These are phyloP conservation scores for Lotmaria passim DNA, from an alignment of 208 protist species.

Conservation along the genomic window DNA sequence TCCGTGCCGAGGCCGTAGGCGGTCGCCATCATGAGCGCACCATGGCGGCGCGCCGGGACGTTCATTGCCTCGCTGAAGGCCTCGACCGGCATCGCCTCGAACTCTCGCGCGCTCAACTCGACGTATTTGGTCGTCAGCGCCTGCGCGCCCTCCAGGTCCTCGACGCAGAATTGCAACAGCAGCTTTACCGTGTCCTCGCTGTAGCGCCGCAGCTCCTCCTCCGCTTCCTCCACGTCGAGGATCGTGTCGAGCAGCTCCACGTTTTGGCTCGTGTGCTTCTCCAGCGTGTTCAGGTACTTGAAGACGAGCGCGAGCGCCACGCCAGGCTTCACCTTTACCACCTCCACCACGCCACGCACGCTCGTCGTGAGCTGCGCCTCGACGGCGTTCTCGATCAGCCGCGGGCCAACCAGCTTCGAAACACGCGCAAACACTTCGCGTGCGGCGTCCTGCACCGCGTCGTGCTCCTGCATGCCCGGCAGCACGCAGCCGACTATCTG, in stretches of 20 bases:
- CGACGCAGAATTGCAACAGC: conserved; percentile 68
- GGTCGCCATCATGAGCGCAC: conserved; percentile 70
- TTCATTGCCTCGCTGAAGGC: conserved; percentile 67
- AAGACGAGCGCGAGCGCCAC: conserved; percentile 85
- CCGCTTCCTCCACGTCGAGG: conserved; percentile 82
- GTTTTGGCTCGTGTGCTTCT: conserved; percentile 56
- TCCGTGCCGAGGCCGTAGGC: conserved; percentile 71
- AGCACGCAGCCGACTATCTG: conserved; percentile 89
- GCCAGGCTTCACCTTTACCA: conserved; percentile 89
- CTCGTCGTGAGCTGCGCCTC: conserved; percentile 85
- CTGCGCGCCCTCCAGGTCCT: conserved; percentile 63
- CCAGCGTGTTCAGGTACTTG: conserved; percentile 60
- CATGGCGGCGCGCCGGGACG: conserved; percentile 63
- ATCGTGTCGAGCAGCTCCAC: conserved; percentile 83
- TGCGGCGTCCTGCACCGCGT: conserved; percentile 80
- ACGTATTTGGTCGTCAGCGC: conserved; percentile 73
- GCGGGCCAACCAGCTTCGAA: conserved; percentile 69
- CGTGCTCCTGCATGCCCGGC: conserved; percentile 88
- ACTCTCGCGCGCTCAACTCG: conserved; percentile 48
- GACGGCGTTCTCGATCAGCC: conserved; percentile 85
- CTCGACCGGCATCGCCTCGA: conserved; percentile 63
- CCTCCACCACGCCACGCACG: conserved; percentile 89
- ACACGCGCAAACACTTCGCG: conserved; percentile 84
- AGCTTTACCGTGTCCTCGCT: conserved; percentile 59
- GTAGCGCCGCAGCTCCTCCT: conserved; percentile 73